phyloP scores from a whole-genome alignment of 192 early-diverging fungal species.

The Backusella psychrophila region DNA sequence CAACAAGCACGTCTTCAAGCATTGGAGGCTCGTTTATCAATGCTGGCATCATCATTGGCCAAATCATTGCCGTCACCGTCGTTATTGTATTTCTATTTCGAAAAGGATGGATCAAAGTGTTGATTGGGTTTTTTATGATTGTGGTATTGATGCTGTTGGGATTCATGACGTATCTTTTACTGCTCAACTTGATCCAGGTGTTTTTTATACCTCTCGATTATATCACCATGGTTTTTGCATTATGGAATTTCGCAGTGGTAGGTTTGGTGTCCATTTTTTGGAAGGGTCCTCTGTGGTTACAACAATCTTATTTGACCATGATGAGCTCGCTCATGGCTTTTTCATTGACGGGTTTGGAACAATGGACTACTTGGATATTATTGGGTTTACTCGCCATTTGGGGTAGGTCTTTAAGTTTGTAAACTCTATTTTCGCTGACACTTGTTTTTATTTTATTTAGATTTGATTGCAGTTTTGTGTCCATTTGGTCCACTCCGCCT shows the following conservation, averaged over 20 bases:
- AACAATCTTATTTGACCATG: constrained; percentile 76
- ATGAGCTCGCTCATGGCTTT: constrained; percentile 85
- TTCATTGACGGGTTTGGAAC: constrained; percentile 60
- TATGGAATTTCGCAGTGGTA: constrained; percentile 78
- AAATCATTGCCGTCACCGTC: constrained; percentile 78
- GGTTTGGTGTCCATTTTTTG: constrained; percentile 78
- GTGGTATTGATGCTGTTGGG: constrained; percentile 71
- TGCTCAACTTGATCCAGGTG: constrained; percentile 45
- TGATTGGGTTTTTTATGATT: constrained; percentile 74
- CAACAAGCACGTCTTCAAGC: background rate
- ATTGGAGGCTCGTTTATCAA: constrained; percentile 41
- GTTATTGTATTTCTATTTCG: constrained; percentile 75
- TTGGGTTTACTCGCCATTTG: constrained; percentile 75
- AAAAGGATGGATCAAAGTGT: constrained; percentile 74
- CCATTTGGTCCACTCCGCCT: constrained; percentile 85
- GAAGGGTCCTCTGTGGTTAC: constrained; percentile 75
- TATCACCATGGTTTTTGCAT: constrained; percentile 67
- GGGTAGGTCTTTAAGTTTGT: constrained; percentile 50
- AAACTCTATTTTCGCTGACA: background rate
- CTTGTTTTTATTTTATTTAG: constrained; percentile 35
- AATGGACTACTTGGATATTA: constrained; percentile 85
- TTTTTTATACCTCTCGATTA: constrained; percentile 68
- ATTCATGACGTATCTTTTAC: constrained; percentile 71
- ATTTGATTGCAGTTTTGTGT: constrained; percentile 87
- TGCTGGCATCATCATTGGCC: constrained; percentile 72